phyloP scores from a whole-genome alignment of 257 asterid genomes.

The Lycium barbarum region DNA sequence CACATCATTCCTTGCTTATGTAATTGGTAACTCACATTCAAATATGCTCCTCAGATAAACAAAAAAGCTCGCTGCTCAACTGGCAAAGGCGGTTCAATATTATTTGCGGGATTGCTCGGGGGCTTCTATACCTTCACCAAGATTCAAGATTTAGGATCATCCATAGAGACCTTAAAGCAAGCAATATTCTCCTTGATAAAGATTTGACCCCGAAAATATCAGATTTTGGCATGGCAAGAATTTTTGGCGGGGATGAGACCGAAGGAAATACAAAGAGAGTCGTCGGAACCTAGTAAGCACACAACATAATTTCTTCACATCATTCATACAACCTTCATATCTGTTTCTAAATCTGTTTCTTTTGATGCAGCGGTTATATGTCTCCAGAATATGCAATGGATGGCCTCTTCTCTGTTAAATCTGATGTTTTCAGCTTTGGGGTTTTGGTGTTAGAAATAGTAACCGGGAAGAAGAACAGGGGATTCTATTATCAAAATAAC shows the following conservation, averaged over 20 bases:
- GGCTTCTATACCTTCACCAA: slow-evolving; percentile 78
- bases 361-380: slow-evolving; percentile 72
- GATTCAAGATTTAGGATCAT: slow-evolving; percentile 83
- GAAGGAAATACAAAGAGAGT: slow-evolving; percentile 74
- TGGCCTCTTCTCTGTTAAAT: slow-evolving; percentile 74
- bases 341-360: background rate
- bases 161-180: slow-evolving; percentile 81
- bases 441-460: slow-evolving; percentile 74
- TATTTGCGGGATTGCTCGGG: slow-evolving; percentile 71
- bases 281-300: slow-evolving; percentile 79
- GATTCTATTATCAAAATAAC: slow-evolving; percentile 70
- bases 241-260: slow-evolving; percentile 74
- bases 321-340: background rate
- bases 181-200: slow-evolving; percentile 71
- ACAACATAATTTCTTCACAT: background rate
- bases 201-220: slow-evolving; percentile 80
- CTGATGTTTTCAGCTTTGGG: slow-evolving; percentile 82
- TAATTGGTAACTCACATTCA: background rate
- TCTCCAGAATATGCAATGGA: slow-evolving; percentile 90
- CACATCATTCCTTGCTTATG: slow-evolving; percentile 8
- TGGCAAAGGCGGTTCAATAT: slow-evolving; percentile 74
- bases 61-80: slow-evolving; percentile 53
- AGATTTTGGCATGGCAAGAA: slow-evolving; percentile 89
- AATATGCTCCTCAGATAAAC: slow-evolving; percentile 47
- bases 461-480: slow-evolving; percentile 68